Base-by-base conservation (phyloP, 2,329 filamentous ascomycete genomes). In the Phaeosphaeria sp. region DNA sequence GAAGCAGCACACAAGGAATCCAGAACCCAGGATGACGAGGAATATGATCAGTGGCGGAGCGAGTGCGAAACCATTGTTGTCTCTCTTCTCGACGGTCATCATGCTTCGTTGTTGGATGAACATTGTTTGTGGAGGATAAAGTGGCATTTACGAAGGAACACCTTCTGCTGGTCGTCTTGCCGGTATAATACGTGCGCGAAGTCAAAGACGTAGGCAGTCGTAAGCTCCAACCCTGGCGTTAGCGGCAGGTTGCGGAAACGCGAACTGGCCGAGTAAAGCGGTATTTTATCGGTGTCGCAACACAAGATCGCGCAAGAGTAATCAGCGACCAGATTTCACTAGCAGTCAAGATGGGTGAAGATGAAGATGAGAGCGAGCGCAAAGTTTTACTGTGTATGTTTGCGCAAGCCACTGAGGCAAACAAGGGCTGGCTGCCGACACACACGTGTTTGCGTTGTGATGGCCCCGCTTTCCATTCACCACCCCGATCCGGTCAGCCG, bases 21-120 rank as follows among this genome's bases (percentile, higher is more conserved):
- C 68, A 2, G 64, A 62, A 25, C 67, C 71, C 8, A 74, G 61
- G 47, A 74, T 73, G 49, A 67, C 64, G 6, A 74, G 63, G 49
- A 75, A 61, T 42, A 74, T 67, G 57, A 75, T 72, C 13, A 68
- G 55, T 13, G 57, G 39, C 5, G 70, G 71, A 30, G 63, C 61
- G 20, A 75, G 60, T 1, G 63, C 46, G 56, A 67, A 74, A 30
- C 64, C 72, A 63, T 68, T 70, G 53, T 72, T 70, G 53, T 67
- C 63, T 61, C 67, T 61, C 50, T 67, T 68, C 9, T 60, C 49
- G 21, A 70, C 45, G 20, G 60, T 53, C 61, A 64, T 65, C 36
- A 46, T 33, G 33, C 22, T 22, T 17, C 15, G 13, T 8, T 53
- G n/a, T 2, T 36, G 51, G 17, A 47, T 53, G 25, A 47, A 53